Evolutionary conservation across 139 green algal species (phyloP), one percentile per base, ranked within the genome.

Genomic region (Tetradesmus lagerheimii): DNA sequence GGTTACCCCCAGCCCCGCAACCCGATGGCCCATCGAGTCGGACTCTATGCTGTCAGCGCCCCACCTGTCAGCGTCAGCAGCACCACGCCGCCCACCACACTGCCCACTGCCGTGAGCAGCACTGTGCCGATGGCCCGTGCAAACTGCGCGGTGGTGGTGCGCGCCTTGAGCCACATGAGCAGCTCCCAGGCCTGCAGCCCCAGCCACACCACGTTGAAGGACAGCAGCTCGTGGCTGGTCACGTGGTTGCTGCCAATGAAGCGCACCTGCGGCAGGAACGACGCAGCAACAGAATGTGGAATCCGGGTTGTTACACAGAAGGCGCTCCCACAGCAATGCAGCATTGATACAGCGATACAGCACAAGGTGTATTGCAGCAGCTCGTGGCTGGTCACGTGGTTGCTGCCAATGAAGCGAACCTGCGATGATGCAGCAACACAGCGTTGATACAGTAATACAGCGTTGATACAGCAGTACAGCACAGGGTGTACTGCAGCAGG

Each of bases 211-310:
- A 31, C 75, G 80, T 95, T 95, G 88, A 92, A 95, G 15, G 86
- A 78, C 8, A 95, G 85, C 31, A 97, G 93, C 92, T 97, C 94
- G 38, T 94, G 91, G 79, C 94, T 93, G 23, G 94, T 82, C 45
- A 97, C 71, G 90, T 95, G 93, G 93, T 94, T 94, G 85, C 88
- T 91, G 88, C 93, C 93, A 34, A 95, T 95, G 89, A 95, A 95
- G 83, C 90, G 93, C 15, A 95, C 88, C 88, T 94, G 90, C 86
- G 90, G 47, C 9, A 82, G 34, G n/a, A 27, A 25, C 12, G n/a
- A 6, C n/a, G 27, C 35, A 82, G 35, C 31, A 82, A n/a, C n/a
- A n/a, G n/a, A n/a, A n/a, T n/a, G n/a, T n/a, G n/a, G n/a, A n/a
- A n/a, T n/a, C n/a, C n/a, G n/a, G n/a, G n/a, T n/a, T n/a, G n/a